Evolutionary conservation across 2,329 filamentous ascomycete genomes (phyloP).

Genomic region (Aciculosporium take): DNA sequence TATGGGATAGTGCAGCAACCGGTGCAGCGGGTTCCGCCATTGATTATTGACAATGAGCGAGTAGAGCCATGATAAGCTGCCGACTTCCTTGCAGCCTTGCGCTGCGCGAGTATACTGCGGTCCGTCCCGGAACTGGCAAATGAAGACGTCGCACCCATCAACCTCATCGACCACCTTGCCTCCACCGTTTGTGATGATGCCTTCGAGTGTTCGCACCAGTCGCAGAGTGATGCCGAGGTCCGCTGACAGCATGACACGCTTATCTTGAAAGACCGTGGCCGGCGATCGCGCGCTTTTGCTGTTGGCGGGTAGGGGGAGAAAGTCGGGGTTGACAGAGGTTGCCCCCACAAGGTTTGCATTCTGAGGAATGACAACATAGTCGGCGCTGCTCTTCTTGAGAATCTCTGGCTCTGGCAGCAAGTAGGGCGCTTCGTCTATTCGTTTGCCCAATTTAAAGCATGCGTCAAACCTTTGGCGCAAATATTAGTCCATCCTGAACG

Average conservation of each 20-base stretch:
- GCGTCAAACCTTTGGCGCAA: conserved; percentile 65
- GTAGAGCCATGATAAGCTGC: conserved; percentile 88
- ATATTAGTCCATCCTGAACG: background rate
- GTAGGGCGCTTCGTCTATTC: conserved; percentile 82
- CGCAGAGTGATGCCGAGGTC: conserved; percentile 60
- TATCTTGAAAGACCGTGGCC: conserved; percentile 63
- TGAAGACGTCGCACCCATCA: conserved; percentile 62
- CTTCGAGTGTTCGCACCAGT: conserved; percentile 51
- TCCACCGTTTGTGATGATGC: conserved; percentile 57
- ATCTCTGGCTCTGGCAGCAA: conserved; percentile 75
- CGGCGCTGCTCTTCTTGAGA: conserved; percentile 43
- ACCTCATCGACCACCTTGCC: conserved; percentile 53
- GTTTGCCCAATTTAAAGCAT: conserved; percentile 81
- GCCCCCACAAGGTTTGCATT: conserved; percentile 55
- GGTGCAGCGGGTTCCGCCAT: conserved; percentile 74
- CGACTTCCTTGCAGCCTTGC: conserved; percentile 65
- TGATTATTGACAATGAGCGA: conserved; percentile 76
- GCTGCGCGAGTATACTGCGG: conserved; percentile 64
- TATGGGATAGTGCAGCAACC: conserved; percentile 80
- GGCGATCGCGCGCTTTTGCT: conserved; percentile 30
- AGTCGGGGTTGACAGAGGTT: conserved; percentile 33
- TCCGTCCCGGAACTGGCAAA: conserved; percentile 79
- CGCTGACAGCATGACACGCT: conserved; percentile 58
- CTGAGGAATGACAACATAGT: conserved; percentile 39
- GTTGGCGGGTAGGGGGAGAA: conserved; percentile 28